phyloP scores from a whole-genome alignment of 2,329 filamentous ascomycete genomes.

The Sporothrix phasma region DNA sequence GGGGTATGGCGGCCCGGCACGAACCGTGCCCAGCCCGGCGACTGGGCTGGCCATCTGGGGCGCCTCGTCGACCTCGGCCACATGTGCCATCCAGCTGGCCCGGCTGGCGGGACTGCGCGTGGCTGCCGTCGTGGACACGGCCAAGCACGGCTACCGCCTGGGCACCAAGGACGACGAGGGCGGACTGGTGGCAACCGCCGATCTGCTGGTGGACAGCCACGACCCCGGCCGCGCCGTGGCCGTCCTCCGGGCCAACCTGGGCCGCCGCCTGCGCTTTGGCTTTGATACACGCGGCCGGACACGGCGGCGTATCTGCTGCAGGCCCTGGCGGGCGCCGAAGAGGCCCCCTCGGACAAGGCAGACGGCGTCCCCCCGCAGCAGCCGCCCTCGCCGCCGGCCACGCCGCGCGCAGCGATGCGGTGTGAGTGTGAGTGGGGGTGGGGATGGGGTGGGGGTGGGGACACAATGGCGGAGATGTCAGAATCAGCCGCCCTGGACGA shows the following conservation, averaged over 20 bases:
- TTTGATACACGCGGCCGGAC: constrained; percentile 59
- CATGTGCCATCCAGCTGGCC: constrained; percentile 56
- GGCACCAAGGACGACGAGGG: constrained; percentile 29
- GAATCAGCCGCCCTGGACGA: constrained; percentile 26
- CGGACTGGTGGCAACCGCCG: constrained; percentile 31
- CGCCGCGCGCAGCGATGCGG: too few relatives aligned
- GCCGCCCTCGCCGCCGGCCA: background rate
- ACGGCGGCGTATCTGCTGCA: constrained; percentile 48
- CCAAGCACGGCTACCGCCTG: constrained; percentile 53
- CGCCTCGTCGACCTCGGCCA: constrained; percentile 62
- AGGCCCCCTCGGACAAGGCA: background rate
- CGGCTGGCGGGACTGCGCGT: constrained; percentile 55
- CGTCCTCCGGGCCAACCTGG: constrained; percentile 51
- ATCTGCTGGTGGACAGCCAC: constrained; percentile 59
- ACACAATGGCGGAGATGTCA: background rate
- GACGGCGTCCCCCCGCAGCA: background rate
- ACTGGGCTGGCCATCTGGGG: constrained; percentile 71
- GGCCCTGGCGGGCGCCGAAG: constrained; percentile 30
- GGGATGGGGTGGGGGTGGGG: too few relatives aligned
- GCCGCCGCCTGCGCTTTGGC: constrained; percentile 48
- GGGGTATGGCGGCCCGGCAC: constrained; percentile 36
- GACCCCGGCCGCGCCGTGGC: constrained; percentile 55
- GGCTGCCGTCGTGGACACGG: constrained; percentile 55
- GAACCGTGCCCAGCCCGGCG: constrained; percentile 50
- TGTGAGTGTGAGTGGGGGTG: too few relatives aligned